These are phyloP conservation scores for Santalum album DNA, from an alignment of 164 flowering plant species.

Conservation along the genomic window DNA sequence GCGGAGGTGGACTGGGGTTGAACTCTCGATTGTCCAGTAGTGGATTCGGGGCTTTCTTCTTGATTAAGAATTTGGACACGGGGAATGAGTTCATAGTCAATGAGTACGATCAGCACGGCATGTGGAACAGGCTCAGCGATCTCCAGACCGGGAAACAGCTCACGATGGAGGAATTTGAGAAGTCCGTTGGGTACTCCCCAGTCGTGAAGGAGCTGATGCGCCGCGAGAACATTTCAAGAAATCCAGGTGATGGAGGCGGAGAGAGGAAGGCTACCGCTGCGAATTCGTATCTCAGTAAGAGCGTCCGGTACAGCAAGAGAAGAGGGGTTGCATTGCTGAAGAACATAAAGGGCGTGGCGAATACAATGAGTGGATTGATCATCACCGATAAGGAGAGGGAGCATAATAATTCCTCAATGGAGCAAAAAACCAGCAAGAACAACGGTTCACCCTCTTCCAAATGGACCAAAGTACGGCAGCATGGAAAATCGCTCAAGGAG, in stretches of 20 bases:
- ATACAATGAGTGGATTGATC: constrained; percentile 37
- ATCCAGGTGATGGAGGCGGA: not conserved
- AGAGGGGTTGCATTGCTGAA: constrained; percentile 60
- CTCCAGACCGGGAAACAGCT: constrained; percentile 72
- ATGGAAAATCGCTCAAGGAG: constrained; percentile 77
- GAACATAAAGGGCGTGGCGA: constrained; percentile 69
- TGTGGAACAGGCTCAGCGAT: constrained; percentile 69
- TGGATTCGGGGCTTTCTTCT: constrained; percentile 31
- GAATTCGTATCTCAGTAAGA: constrained; percentile 33
- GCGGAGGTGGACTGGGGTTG: constrained; percentile 5
- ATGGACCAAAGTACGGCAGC: constrained; percentile 65
- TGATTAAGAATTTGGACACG: constrained; percentile 79
- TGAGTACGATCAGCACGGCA: constrained; percentile 56
- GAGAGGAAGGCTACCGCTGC: constrained; percentile 15
- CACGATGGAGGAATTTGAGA: constrained; percentile 86
- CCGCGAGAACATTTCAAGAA: constrained; percentile 26
- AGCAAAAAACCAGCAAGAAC: constrained; percentile 14
- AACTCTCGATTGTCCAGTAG: constrained; percentile 9
- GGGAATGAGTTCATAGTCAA: constrained; percentile 85
- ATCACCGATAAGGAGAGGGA: constrained; percentile 32
- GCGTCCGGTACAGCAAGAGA: constrained; percentile 50
- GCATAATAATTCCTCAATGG: constrained; percentile 2
- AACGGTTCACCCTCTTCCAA: constrained; percentile 13
- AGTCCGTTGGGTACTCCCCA: constrained; percentile 69
- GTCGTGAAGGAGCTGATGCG: constrained; percentile 87